These are phyloP conservation scores for Pyronema domesticum DNA, from an alignment of 495 filamentous ascomycete genomes.

Conservation along the genomic window DNA sequence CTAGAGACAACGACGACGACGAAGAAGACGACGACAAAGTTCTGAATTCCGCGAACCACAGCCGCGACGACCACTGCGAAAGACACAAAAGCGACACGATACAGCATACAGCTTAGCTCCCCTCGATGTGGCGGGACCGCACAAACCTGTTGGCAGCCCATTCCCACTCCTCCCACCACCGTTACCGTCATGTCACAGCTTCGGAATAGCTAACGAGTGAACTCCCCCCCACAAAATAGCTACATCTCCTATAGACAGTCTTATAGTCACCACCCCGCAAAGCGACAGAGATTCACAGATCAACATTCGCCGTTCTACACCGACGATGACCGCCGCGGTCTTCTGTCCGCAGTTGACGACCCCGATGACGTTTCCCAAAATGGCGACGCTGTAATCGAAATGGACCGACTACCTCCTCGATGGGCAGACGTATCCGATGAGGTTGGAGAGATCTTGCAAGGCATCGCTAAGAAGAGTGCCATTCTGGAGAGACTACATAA, in stretches of 20 bases:
- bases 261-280: constrained; percentile 82
- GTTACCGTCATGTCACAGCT: constrained; percentile 5
- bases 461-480: constrained; percentile 64
- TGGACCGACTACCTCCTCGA: constrained; percentile 86
- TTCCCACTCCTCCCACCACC: constrained; percentile 6
- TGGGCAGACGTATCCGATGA: constrained; percentile 95
- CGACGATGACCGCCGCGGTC: constrained; percentile 50
- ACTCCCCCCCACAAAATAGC: constrained; percentile 30
- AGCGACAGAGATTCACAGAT: constrained; percentile 54
- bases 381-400: constrained; percentile 91
- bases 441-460: constrained; percentile 62
- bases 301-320: constrained; percentile 46
- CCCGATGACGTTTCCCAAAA: constrained; percentile 41
- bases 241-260: constrained; percentile 98
- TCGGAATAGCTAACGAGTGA: constrained; percentile 4
- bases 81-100: not conserved
- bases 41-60: too few species aligned
- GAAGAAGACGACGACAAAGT: not conserved
- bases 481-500: constrained; percentile 83
- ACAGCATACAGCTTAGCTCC: not conserved
- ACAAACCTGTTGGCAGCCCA: constrained; percentile 72
- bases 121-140: constrained; percentile 79
- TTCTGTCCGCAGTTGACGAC: constrained; percentile 64
- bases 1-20: not conserved
- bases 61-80: not conserved